Conservation (phyloP, 495 filamentous ascomycete genomes). For the Pyronema omphalodes region DNA sequence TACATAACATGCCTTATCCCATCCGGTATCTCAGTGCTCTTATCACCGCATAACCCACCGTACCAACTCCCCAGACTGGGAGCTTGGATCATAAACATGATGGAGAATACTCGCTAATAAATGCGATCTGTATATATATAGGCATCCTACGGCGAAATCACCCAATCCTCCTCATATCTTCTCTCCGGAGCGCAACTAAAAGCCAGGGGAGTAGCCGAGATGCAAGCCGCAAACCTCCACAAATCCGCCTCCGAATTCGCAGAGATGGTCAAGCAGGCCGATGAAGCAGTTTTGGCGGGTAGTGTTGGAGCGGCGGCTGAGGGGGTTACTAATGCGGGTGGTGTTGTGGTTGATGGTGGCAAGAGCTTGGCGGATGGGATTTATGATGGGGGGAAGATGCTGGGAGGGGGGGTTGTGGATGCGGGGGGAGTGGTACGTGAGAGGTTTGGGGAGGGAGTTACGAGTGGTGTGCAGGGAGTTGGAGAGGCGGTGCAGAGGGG, state of each 20-base stretch:
- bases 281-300: background rate
- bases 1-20: no score
- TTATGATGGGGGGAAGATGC: background rate
- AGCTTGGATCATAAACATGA: background rate
- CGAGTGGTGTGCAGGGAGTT: background rate
- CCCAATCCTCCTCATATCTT: background rate
- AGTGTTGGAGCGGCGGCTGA: background rate
- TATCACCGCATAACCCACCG: no score
- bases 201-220: background rate
- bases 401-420: background rate
- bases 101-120: background rate
- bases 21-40: no score
- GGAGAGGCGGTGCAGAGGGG: background rate
- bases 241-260: background rate
- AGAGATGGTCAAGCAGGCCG: background rate
- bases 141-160: constrained; percentile 5
- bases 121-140: background rate
- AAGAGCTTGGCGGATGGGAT: background rate
- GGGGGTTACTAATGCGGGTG: background rate
- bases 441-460: background rate
- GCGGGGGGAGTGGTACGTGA: background rate
- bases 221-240: background rate
- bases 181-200: background rate
- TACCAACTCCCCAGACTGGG: background rate
- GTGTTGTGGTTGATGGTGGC: background rate